These are phyloP conservation scores for Wilhelminamyces savonicus DNA, from an alignment of 805 yeast species.

Conservation along the genomic window DNA sequence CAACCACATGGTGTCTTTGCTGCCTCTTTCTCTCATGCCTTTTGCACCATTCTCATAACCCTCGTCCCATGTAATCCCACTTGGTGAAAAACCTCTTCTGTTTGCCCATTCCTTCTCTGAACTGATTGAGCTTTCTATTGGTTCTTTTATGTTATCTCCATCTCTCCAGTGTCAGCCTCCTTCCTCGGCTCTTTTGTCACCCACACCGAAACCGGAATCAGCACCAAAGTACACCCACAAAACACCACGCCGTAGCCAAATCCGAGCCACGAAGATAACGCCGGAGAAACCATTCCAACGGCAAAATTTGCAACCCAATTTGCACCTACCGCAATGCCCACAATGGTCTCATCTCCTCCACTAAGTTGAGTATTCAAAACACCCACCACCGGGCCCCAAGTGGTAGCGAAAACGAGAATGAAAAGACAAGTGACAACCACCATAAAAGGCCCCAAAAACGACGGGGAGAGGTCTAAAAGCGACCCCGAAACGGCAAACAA, in stretches of 20 bases:
- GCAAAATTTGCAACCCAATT: slow-evolving; percentile 18
- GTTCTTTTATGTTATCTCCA: too few relatives aligned
- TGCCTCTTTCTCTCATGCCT: too few relatives aligned
- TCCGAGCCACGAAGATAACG: slow-evolving; percentile 11
- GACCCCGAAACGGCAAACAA: slow-evolving; percentile 9
- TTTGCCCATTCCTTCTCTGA: too few relatives aligned
- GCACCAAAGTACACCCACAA: too few relatives aligned
- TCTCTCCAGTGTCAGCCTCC: too few relatives aligned
- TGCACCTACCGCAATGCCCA: slow-evolving; percentile 12
- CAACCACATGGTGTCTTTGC: too few relatives aligned
- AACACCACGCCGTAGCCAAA: slow-evolving; percentile 14
- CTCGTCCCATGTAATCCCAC: too few relatives aligned
- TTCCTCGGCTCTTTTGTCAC: too few relatives aligned
- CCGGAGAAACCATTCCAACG: slow-evolving; percentile 16
- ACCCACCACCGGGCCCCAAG: slow-evolving; percentile 30
- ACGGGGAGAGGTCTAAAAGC: neutral
- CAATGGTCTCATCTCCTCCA: slow-evolving; percentile 13
- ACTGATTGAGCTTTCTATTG: too few relatives aligned
- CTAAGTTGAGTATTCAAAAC: slow-evolving; percentile 16
- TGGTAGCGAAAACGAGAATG: slow-evolving; percentile 15
- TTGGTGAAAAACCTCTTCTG: too few relatives aligned
- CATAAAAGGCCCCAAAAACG: slow-evolving; percentile 4
- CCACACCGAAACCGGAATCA: too few relatives aligned
- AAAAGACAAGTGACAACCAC: slow-evolving; percentile 12
- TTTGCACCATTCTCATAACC: too few relatives aligned